Percentiles rank a stretch among this genome's conserved stretches.
Conservation (phyloP, 257 asterid genomes). For the Ajuga chamaepitys region DNA sequence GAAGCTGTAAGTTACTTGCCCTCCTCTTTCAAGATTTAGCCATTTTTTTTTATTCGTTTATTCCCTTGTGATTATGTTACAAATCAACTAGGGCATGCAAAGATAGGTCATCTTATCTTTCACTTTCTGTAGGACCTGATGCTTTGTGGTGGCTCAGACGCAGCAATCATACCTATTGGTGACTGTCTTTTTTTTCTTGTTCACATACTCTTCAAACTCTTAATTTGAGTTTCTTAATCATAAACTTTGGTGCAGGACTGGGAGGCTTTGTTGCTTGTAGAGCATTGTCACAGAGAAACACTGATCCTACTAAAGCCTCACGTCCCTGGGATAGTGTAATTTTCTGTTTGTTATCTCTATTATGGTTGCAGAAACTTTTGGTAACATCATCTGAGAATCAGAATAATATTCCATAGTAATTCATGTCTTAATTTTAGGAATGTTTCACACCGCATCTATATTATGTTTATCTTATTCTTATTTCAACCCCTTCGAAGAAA, state of each 20-base stretch:
- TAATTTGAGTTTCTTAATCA: conserved; percentile 1
- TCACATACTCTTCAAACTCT: neutral
- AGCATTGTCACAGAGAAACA: conserved; percentile 78
- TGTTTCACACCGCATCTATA: neutral
- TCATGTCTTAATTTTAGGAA: conserved; percentile 1
- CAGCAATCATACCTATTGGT: conserved; percentile 87
- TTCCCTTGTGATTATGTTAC: conserved; percentile 6
- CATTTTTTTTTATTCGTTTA: neutral
- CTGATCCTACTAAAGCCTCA: conserved; percentile 79
- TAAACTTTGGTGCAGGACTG: conserved; percentile 47
- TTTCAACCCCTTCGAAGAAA: neutral
- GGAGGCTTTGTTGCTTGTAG: conserved; percentile 91
- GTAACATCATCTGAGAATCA: neutral
- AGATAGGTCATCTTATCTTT: neutral
- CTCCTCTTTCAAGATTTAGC: conserved; percentile 21
- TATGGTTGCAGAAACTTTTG: conserved; percentile 2
- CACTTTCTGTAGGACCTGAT: conserved; percentile 60
- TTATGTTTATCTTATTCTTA: neutral
- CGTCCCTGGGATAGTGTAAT: conserved; percentile 93
- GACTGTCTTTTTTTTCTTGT: conserved; percentile 11
- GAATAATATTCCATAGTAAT: neutral
- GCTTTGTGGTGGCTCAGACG: conserved; percentile 97
- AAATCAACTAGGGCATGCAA: neutral
- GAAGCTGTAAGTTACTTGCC: conserved; percentile 72
- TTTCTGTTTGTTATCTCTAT: conserved; percentile 13